A percentile compares a stretch with the other conserved stretches of the same genome.
Conservation (phyloP, 1,284 basidiomycete genomes). For the Fomitopsis palustris region DNA sequence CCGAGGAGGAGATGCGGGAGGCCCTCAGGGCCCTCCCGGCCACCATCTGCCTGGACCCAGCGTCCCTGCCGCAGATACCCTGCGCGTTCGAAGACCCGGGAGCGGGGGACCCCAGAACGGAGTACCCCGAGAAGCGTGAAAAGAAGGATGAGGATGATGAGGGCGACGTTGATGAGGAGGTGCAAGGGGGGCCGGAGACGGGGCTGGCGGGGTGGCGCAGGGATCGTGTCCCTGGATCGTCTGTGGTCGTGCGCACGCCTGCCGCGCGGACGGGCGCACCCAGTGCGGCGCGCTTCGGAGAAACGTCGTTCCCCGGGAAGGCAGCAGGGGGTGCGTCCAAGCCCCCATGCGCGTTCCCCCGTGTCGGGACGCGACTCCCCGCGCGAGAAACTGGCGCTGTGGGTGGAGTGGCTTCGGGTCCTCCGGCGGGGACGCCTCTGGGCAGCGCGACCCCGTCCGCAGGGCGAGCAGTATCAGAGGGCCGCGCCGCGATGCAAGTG, state of each 20-base stretch:
- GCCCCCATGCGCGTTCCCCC: not conserved
- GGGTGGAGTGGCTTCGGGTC: not conserved
- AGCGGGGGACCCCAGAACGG: not conserved
- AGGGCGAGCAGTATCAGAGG: not conserved
- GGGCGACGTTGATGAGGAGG: not conserved
- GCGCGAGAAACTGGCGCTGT: not conserved
- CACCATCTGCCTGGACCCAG: constrained; percentile 8
- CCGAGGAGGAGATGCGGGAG: constrained; percentile 15
- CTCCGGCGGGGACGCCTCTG: not conserved
- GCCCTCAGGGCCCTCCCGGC: constrained; percentile 15
- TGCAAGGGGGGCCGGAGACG: not conserved
- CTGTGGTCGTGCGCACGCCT: too few species aligned
- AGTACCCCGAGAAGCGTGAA: not conserved
- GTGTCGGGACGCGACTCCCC: not conserved
- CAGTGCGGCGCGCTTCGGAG: not conserved
- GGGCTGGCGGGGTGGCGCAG: too few species aligned
- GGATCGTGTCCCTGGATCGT: not conserved
- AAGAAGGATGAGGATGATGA: not conserved
- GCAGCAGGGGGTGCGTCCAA: not conserved
- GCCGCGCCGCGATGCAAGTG: not conserved
- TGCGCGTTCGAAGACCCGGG: not conserved
- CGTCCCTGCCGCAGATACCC: not conserved
- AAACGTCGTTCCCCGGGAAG: not conserved
- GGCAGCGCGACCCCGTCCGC: not conserved
- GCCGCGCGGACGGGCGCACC: too few species aligned